Evolutionary conservation across 306 rosid genomes (phyloP), one percentile per base, ranked within the genome.

Genomic region (Lathyrus sativus): DNA sequence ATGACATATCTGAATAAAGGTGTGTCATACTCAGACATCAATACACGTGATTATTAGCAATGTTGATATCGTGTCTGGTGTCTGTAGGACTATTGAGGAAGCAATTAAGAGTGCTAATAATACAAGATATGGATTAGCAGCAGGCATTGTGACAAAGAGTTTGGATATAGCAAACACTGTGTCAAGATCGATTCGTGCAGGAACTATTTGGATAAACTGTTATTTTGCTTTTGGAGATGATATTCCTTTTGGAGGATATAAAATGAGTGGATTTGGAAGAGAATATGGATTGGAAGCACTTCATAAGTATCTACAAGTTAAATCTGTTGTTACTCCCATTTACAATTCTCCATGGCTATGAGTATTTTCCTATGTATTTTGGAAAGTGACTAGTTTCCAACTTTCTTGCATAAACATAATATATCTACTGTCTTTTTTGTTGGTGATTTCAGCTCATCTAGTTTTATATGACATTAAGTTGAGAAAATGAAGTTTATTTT

Each of bases 331-430:
- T 6, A 88, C 90, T 50, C 97, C 97, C 9, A 42, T 91, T 44
- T 75, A 81, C 11, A 81, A 80, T 71, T 82, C 92, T 62, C 97
- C 95, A 56, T 91, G 96, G 96, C 92, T 72, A 18, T 78, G 63
- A 78, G 18, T 44, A 11, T 56, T 65, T 24, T 13, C 38, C 39
- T 19, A 2, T 49, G 56, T 18, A 9, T 51, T 51, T 51, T 53
- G 59, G 31, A 53, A 53, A 53, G 3, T 53, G 8, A 22, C 33
- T 22, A 4, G 14, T 29, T 29, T 57, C 22, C 41, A 29, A 57
- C 6, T 13, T 57, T 57, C 38, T 57, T n/a, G 42, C 63, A 51
- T 29, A 51, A 41, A 1, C 11, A 49, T 2, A 49, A 11, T 6
- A 7, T 13, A 53, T 51, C 14, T 51, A 51, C 24, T 7, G 3